These are phyloP conservation scores for Medicago arabica DNA, from an alignment of 306 rosid genomes.

Conservation along the genomic window DNA sequence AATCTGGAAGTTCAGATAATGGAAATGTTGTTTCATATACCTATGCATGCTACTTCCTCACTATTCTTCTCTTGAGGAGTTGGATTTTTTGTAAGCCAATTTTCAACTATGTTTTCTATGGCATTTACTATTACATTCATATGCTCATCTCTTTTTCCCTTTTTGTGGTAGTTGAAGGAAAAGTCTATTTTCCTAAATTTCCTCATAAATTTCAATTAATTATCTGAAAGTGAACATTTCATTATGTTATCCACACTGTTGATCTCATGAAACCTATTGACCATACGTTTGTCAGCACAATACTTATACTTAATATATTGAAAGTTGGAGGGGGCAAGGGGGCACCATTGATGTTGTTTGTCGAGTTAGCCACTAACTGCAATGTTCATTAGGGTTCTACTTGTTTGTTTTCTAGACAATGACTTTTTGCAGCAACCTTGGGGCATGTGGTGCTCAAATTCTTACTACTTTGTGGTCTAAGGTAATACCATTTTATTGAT, in stretches of 20 bases:
- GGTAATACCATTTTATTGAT: conserved; percentile 67
- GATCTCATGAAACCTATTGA: conserved; percentile 21
- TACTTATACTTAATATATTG: conserved; percentile 16
- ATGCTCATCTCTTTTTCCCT: not conserved
- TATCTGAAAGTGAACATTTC: conserved; percentile 27
- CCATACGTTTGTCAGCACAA: conserved; percentile 31
- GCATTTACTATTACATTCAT: not conserved
- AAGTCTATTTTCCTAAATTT: not conserved
- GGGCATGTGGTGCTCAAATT: conserved; percentile 75
- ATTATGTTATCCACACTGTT: conserved; percentile 30
- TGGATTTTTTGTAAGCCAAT: not conserved
- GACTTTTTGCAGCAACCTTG: conserved; percentile 56
- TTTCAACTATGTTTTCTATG: not conserved
- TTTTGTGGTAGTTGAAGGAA: conserved; percentile 10
- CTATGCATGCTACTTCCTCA: not conserved
- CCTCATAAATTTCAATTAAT: not conserved
- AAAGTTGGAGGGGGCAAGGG: conserved; percentile 43
- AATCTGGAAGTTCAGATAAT: conserved; percentile 20
- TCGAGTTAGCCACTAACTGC: conserved; percentile 43
- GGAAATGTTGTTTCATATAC: not conserved
- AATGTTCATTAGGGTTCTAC: conserved; percentile 61
- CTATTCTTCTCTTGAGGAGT: not conserved
- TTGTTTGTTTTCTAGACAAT: conserved; percentile 63
- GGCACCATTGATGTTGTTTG: conserved; percentile 29
- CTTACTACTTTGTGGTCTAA: conserved; percentile 63